A percentile compares a stretch with the other conserved stretches of the same genome.
Conservation (phyloP, 208 protist species). For the Trypanosoma vivax region DNA sequence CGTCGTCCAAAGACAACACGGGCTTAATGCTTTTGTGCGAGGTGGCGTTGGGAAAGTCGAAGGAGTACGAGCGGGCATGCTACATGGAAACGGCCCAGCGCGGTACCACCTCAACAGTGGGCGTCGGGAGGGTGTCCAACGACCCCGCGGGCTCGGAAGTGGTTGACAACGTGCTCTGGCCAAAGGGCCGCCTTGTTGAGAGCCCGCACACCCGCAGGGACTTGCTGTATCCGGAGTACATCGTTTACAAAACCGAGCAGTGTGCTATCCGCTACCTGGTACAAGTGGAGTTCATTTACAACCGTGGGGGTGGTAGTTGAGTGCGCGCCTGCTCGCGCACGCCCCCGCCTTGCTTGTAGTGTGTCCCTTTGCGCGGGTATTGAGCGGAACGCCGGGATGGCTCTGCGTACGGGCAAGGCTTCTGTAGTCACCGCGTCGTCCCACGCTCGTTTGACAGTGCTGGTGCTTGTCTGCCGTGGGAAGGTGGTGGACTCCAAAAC, state of each 20-base stretch:
- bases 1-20: constrained; percentile 30
- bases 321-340: background rate
- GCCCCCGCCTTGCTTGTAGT: constrained; percentile 2
- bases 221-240: constrained; percentile 86
- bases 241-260: constrained; percentile 88
- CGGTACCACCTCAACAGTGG: constrained; percentile 56
- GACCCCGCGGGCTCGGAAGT: constrained; percentile 12
- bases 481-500: too few relatives aligned
- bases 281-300: constrained; percentile 60
- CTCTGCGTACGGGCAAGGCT: too few relatives aligned
- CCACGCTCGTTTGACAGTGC: too few relatives aligned
- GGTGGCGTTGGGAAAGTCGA: constrained; percentile 76
- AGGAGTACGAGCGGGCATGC: constrained; percentile 40
- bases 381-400: too few relatives aligned
- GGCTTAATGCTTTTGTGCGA: constrained; percentile 85
- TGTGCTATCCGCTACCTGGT: constrained; percentile 76
- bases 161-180: constrained; percentile 52
- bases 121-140: constrained; percentile 40
- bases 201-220: constrained; percentile 3
- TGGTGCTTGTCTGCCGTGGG: too few relatives aligned
- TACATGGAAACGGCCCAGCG: constrained; percentile 65
- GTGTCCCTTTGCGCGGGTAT: constrained; percentile 18
- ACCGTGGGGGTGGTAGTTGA: background rate
- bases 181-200: constrained; percentile 37
- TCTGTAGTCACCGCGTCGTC: too few relatives aligned